These are phyloP conservation scores for Aspergillus sp. DNA, from an alignment of 2,329 filamentous ascomycete species.

Conservation along the genomic window DNA sequence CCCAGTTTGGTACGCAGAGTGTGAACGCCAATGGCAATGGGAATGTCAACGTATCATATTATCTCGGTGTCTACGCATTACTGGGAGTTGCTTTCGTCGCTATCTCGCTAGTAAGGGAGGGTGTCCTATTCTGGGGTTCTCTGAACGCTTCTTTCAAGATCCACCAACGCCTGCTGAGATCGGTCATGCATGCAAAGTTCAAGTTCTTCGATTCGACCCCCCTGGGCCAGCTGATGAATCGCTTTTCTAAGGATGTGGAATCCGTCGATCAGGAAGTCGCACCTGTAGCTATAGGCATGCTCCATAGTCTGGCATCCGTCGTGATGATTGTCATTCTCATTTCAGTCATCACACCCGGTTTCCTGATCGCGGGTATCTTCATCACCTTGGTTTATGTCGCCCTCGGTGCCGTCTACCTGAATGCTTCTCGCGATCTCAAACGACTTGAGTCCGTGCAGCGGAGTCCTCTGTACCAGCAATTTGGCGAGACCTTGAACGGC, in stretches of 20 bases:
- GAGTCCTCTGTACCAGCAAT: conserved; percentile 95
- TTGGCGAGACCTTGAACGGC: conserved; percentile 90
- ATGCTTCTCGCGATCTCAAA: conserved; percentile 92
- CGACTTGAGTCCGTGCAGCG: conserved; percentile 90
- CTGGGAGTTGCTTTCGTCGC: conserved; percentile 76
- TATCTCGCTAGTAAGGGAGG: conserved; percentile 80
- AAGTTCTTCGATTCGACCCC: conserved; percentile 97
- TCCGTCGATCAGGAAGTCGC: conserved; percentile 94
- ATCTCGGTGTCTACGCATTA: conserved; percentile 76
- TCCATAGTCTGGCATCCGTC: conserved; percentile 68
- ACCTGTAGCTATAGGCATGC: conserved; percentile 77
- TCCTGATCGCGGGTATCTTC: conserved; percentile 81
- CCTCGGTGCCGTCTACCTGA: conserved; percentile 84
- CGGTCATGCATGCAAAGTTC: conserved; percentile 87
- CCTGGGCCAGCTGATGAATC: conserved; percentile 94
- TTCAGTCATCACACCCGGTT: conserved; percentile 82
- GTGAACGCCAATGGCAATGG: conserved; percentile 21
- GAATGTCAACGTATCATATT: conserved; percentile 78
- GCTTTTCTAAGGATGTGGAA: conserved; percentile 97
- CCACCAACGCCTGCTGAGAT: conserved; percentile 74
- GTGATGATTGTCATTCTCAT: conserved; percentile 87
- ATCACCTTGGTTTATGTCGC: conserved; percentile 81
- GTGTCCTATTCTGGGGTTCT: conserved; percentile 90
- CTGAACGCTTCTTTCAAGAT: conserved; percentile 83
- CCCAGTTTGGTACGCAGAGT: conserved; percentile 30